Evolutionary conservation across 805 yeast genomes (phyloP).

Genomic region (Yarrowia porcina): DNA sequence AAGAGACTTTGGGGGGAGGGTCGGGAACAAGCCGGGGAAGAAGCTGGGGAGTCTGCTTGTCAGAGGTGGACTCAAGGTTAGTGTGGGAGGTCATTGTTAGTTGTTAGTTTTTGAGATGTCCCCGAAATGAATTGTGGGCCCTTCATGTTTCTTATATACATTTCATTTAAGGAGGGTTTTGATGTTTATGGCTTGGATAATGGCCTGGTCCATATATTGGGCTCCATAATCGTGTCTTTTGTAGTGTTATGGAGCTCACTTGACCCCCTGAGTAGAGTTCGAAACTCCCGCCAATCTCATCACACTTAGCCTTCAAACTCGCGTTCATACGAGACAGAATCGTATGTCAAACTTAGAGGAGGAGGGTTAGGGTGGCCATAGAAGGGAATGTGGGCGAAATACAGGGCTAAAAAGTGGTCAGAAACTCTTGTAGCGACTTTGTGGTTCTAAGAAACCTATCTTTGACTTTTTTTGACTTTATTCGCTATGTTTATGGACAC

Average conservation of each 20-base stretch:
- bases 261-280: neutral
- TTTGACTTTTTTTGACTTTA: neutral
- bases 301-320: slow-evolving; percentile 8
- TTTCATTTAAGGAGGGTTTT: neutral
- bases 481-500: neutral
- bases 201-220: neutral
- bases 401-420: too few relatives aligned
- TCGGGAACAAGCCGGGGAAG: slow-evolving; percentile 22
- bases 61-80: neutral
- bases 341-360: neutral
- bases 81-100: too few relatives aligned
- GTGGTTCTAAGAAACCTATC: too few relatives aligned
- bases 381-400: too few relatives aligned
- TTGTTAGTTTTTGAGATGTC: too few relatives aligned
- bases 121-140: too few relatives aligned
- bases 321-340: slow-evolving; percentile 3
- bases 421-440: too few relatives aligned
- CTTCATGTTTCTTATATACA: neutral
- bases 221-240: neutral
- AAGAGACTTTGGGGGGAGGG: neutral
- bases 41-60: slow-evolving; percentile 11
- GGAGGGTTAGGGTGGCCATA: too few relatives aligned
- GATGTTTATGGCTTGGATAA: neutral
- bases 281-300: slow-evolving; percentile 10
- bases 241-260: too few relatives aligned